Percentiles rank a stretch among this genome's conserved stretches.
These are phyloP conservation scores for Neonectria hederae DNA, from an alignment of 2,329 filamentous ascomycete species.

Conservation along the genomic window DNA sequence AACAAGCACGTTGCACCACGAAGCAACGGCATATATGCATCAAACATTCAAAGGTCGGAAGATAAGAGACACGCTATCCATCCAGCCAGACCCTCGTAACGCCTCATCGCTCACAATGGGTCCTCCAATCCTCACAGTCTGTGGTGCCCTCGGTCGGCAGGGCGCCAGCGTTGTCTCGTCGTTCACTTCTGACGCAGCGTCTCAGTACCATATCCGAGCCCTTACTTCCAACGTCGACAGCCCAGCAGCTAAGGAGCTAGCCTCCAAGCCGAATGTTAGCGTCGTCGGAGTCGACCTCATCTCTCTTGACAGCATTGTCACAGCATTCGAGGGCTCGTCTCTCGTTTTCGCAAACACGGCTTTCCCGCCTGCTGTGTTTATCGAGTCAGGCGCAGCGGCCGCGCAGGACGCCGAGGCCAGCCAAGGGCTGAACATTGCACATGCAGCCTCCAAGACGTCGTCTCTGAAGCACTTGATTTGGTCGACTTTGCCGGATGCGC, in stretches of 20 bases:
- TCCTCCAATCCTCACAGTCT: too few relatives aligned
- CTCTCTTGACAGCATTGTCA: background rate
- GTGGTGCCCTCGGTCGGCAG: background rate
- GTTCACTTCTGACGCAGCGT: background rate
- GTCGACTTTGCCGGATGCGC: conserved; percentile 5
- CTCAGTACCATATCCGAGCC: conserved; percentile 8
- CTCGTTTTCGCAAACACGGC: conserved; percentile 1
- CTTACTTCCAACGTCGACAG: conserved; percentile 7
- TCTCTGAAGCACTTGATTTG: conserved; percentile 6
- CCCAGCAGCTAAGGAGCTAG: background rate
- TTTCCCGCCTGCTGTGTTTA: background rate
- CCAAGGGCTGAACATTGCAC: background rate
- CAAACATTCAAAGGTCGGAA: too few relatives aligned
- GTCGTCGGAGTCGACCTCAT: background rate
- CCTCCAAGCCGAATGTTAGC: background rate
- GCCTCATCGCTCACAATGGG: too few relatives aligned
- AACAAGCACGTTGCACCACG: too few relatives aligned
- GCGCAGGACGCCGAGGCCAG: background rate
- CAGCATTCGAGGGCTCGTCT: background rate
- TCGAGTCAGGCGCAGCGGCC: background rate
- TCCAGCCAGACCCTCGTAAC: too few relatives aligned
- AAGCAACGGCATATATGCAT: background rate
- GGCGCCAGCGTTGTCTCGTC: background rate
- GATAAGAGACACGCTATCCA: too few relatives aligned
- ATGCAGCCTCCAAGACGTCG: background rate